Conservation (phyloP, 441 rosid genomes). For the Syzygium malaccense region DNA sequence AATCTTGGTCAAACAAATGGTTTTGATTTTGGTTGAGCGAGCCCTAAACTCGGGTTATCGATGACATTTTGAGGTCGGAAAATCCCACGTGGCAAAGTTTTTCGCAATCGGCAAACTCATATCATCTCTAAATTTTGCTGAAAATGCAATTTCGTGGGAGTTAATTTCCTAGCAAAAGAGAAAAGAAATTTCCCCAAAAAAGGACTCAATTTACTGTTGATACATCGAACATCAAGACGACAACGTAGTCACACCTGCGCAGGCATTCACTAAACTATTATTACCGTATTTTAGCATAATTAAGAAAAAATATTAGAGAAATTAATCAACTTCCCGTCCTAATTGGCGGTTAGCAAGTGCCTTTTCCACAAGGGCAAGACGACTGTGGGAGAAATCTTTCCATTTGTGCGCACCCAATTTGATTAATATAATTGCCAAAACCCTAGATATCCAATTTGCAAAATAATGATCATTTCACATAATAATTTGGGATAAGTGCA, state of each 20-base stretch:
- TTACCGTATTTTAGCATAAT: neutral
- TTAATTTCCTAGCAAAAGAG: neutral
- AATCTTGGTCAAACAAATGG: neutral
- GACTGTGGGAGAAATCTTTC: neutral
- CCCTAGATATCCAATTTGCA: neutral
- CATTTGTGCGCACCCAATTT: neutral
- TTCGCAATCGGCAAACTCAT: neutral
- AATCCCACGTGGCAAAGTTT: neutral
- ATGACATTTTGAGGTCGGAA: neutral
- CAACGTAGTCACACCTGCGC: neutral
- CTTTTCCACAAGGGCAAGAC: neutral
- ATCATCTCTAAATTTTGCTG: neutral
- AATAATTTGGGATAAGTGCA: neutral
- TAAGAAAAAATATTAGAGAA: neutral
- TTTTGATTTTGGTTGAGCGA: neutral
- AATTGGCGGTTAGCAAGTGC: neutral
- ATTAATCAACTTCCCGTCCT: neutral
- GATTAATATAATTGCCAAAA: neutral
- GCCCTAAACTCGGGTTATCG: neutral
- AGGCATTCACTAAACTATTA: neutral
- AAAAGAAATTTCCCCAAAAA: neutral
- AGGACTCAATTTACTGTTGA: neutral
- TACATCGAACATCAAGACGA: neutral
- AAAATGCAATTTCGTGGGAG: neutral
- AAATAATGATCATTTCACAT: neutral